Percentiles rank a stretch among this genome's conserved stretches.
Conservation (phyloP, 495 filamentous ascomycete species). For the Opeltia flavorubescens region DNA sequence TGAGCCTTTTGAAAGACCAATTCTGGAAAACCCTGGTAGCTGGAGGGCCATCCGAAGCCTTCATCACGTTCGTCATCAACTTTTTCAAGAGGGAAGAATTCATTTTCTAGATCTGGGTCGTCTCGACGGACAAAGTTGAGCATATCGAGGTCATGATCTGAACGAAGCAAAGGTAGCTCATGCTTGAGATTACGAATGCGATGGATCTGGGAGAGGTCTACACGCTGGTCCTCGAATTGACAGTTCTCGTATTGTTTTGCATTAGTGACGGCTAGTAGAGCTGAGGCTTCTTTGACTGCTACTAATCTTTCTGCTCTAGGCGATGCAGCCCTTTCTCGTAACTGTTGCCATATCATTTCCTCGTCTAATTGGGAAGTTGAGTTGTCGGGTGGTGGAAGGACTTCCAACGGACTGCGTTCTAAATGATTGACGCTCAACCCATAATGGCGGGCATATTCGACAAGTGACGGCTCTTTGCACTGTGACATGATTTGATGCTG, state of each 20-base stretch:
- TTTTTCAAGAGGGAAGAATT: conserved; percentile 27
- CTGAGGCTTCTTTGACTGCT: not conserved
- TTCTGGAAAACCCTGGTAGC: conserved; percentile 14
- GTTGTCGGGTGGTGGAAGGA: not conserved
- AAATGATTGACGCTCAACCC: conserved; percentile 21
- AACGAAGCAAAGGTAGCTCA: conserved; percentile 36
- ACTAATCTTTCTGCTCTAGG: not conserved
- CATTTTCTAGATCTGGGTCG: conserved; percentile 10
- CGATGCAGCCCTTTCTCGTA: not conserved
- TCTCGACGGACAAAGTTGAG: conserved; percentile 18
- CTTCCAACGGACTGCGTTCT: conserved; percentile 14
- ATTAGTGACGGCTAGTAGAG: not conserved
- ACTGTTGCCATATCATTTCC: not conserved
- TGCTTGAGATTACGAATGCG: conserved; percentile 25
- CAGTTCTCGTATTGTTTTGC: conserved; percentile 4
- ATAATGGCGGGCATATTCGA: conserved; percentile 32
- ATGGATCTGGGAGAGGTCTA: conserved; percentile 17
- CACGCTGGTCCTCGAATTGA: conserved; percentile 16
- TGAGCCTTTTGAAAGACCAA: conserved; percentile 14
- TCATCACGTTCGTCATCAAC: conserved; percentile 34
- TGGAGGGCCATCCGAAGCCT: conserved; percentile 31
- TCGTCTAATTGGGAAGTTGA: not conserved
- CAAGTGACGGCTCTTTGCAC: conserved; percentile 17
- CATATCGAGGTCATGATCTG: conserved; percentile 33
- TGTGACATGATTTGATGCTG: conserved; percentile 17